phyloP scores from a whole-genome alignment of 805 yeast genomes.

The Wickerhamiella spandovensis region DNA sequence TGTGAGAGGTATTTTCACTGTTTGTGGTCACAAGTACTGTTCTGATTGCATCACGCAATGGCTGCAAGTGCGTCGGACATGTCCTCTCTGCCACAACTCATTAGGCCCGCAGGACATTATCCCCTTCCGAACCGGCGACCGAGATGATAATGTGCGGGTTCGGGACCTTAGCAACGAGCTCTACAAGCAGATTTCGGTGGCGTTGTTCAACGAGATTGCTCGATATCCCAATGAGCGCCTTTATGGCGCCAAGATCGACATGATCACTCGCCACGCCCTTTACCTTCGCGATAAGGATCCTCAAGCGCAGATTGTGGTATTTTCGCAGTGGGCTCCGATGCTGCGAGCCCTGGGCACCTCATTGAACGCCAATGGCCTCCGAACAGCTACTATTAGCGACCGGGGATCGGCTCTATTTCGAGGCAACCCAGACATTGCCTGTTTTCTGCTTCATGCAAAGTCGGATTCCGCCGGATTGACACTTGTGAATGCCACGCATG shows the following conservation, averaged over 20 bases:
- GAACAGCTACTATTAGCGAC: slow-evolving; percentile 41
- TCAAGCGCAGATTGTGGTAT: slow-evolving; percentile 65
- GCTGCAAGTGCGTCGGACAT: slow-evolving; percentile 41
- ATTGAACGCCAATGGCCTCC: slow-evolving; percentile 42
- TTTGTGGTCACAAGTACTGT: slow-evolving; percentile 90
- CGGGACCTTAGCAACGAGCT: slow-evolving; percentile 10
- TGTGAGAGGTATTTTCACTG: slow-evolving; percentile 62
- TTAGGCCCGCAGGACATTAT: slow-evolving; percentile 44
- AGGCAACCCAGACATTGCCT: slow-evolving; percentile 49
- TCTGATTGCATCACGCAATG: slow-evolving; percentile 66
- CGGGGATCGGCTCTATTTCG: slow-evolving; percentile 23
- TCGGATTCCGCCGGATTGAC: slow-evolving; percentile 75
- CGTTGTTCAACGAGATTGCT: slow-evolving; percentile 26
- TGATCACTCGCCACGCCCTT: slow-evolving; percentile 57
- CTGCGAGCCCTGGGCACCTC: slow-evolving; percentile 55
- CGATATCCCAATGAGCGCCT: slow-evolving; percentile 30
- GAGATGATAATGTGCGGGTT: not conserved
- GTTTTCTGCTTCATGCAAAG: slow-evolving; percentile 72
- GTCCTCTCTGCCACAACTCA: slow-evolving; percentile 70
- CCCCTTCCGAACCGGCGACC: slow-evolving; percentile 1
- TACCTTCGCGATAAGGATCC: slow-evolving; percentile 47
- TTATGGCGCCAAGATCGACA: slow-evolving; percentile 81
- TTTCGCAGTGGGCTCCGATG: slow-evolving; percentile 81
- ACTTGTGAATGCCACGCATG: slow-evolving; percentile 82
- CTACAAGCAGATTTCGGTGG: slow-evolving; percentile 18